phyloP scores from a whole-genome alignment of 176 grass and related monocot species.

The Chloris gayana region DNA sequence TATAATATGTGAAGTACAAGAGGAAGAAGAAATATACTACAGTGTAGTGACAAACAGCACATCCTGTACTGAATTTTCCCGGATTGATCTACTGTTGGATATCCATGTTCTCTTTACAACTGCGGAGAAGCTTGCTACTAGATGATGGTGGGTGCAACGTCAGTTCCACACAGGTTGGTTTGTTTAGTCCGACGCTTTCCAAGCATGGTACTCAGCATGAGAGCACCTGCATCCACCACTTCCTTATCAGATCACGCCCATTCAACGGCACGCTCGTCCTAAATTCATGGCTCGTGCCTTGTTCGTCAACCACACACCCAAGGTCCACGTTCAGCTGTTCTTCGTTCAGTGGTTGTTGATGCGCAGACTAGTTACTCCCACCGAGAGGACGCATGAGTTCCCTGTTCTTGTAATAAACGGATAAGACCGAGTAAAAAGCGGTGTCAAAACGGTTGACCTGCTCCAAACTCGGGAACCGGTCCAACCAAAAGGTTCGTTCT shows the following conservation, averaged over 20 bases:
- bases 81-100: conserved; percentile 8
- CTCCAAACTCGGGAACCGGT: conserved; percentile 21
- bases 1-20: not conserved
- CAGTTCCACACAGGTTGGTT: conserved; percentile 11
- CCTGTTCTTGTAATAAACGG: not conserved
- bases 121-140: conserved; percentile 2
- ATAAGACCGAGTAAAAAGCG: not conserved
- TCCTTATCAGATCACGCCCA: not conserved
- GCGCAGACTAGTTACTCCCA: not conserved
- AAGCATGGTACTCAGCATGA: conserved; percentile 21
- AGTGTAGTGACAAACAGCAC: not conserved
- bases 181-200: conserved; percentile 17
- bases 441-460: conserved; percentile 35
- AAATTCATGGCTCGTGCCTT: not conserved
- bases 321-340: not conserved
- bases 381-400: not conserved
- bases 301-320: conserved; percentile 15
- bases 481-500: conserved; percentile 34
- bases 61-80: not conserved
- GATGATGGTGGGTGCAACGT: conserved; percentile 46
- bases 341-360: conserved; percentile 1
- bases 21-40: not conserved
- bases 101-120: conserved; percentile 29
- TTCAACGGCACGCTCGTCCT: not conserved
- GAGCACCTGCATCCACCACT: conserved; percentile 4